These are phyloP conservation scores for Flaveria trinervia DNA, from an alignment of 129 eudicot genomes.

Conservation along the genomic window DNA sequence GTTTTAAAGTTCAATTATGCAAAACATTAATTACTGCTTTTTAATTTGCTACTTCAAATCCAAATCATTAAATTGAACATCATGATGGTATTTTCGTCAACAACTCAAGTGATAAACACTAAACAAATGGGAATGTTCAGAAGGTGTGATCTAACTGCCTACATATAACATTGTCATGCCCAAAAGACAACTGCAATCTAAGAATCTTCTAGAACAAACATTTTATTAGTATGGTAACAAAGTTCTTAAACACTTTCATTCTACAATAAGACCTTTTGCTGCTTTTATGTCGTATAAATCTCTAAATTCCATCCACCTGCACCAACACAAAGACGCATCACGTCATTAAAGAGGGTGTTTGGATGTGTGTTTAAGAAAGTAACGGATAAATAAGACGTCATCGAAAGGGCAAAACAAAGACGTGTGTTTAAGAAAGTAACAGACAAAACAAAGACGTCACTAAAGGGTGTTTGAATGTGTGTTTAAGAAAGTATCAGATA, in stretches of 20 bases:
- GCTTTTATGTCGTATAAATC: conserved; percentile 30
- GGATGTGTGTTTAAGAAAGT: neutral
- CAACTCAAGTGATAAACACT: neutral
- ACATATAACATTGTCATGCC: neutral
- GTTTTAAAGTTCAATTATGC: too few species aligned
- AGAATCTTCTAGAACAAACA: conserved; percentile 22
- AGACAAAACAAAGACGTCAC: neutral
- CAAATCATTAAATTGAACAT: neutral
- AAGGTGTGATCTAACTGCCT: conserved; percentile 22
- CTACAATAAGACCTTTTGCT: conserved; percentile 16
- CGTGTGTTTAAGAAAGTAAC: neutral
- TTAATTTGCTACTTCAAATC: neutral
- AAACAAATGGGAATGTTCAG: neutral
- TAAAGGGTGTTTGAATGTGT: neutral
- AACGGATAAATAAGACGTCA: neutral
- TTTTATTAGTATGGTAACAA: conserved; percentile 27
- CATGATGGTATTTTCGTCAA: neutral
- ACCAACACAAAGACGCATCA: neutral
- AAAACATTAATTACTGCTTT: too few species aligned
- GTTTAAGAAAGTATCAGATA: neutral
- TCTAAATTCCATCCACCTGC: conserved; percentile 32
- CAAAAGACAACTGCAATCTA: conserved; percentile 1
- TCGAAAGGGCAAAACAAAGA: neutral
- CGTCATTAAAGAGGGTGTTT: neutral
- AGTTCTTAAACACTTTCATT: conserved; percentile 21